These are phyloP conservation scores for Penicillium italicum DNA, from an alignment of 2,329 filamentous ascomycete genomes.

Conservation along the genomic window DNA sequence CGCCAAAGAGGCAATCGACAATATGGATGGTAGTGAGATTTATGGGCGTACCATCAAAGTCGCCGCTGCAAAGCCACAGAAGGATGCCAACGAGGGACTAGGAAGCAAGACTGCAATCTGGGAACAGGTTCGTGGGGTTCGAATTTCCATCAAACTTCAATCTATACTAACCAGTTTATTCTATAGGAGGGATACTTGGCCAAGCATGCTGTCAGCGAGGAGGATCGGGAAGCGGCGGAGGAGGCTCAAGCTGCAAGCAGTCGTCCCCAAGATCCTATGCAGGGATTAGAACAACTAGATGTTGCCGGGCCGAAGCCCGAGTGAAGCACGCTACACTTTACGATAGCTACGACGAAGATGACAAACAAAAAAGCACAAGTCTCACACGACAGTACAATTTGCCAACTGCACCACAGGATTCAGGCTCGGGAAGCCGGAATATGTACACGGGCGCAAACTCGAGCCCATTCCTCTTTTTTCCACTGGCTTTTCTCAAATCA, in stretches of 20 bases:
- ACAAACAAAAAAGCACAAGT: slow-evolving; percentile 18
- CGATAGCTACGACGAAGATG: slow-evolving; percentile 23
- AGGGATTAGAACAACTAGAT: slow-evolving; percentile 87
- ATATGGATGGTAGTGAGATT: slow-evolving; percentile 96
- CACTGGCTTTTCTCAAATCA: slow-evolving; percentile 16
- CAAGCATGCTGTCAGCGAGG: slow-evolving; percentile 78
- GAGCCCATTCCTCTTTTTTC: slow-evolving; percentile 23
- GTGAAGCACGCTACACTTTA: slow-evolving; percentile 42
- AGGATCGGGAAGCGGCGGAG: slow-evolving; percentile 64
- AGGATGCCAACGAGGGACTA: slow-evolving; percentile 79
- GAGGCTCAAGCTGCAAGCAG: slow-evolving; percentile 53
- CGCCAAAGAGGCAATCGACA: slow-evolving; percentile 93
- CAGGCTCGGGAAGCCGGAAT: slow-evolving; percentile 30
- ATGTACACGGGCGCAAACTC: slow-evolving; percentile 36
- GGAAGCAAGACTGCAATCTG: slow-evolving; percentile 93
- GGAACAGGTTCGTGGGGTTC: slow-evolving; percentile 71
- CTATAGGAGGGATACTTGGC: slow-evolving; percentile 86
- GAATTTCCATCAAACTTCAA: neutral
- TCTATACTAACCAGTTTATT: slow-evolving; percentile 23
- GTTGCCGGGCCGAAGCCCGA: slow-evolving; percentile 85
- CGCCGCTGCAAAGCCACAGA: slow-evolving; percentile 84
- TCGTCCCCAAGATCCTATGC: slow-evolving; percentile 79
- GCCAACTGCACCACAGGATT: slow-evolving; percentile 26
- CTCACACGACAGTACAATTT: slow-evolving; percentile 26
- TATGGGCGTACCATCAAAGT: slow-evolving; percentile 92